Base-by-base conservation (phyloP, 495 filamentous ascomycete species). In the Filosporella fistucella region DNA sequence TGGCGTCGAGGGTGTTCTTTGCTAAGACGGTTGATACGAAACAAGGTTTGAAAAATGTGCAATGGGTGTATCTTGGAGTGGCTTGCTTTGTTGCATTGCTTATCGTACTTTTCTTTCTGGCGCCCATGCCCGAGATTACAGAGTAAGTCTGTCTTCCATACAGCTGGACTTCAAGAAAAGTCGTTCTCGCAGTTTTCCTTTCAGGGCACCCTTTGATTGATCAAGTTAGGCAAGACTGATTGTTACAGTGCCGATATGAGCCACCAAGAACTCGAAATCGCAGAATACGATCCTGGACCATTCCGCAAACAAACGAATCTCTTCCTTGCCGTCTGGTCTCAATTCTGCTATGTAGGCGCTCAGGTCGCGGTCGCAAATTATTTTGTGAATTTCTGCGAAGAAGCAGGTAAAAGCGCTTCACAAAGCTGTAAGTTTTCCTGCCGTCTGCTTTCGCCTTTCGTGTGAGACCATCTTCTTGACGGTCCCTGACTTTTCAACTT, bases 21-120 rank as follows among this genome's bases (percentile, higher is more conserved):
- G 69, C 66, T 24, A 38, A 46, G 7, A 65, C 72, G 32, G 70
- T 72, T 8, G 72, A 72, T 29, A 69, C 75, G 47, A 59, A 66
- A 21, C 30, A 54, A 16, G 72, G 70, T 0, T 63, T 88, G 17
- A 52, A 63, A 23, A 80, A 77, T 52, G 85, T 88, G 9, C 84
- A 88, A 57, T 88, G 82, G 81, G 79, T 81, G 7, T 88, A 89
- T 61, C 71, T 87, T 4, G 84, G 78, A 32, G 81, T 88, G 42
- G 85, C 81, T n/a, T 65, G 66, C 63, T 88, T 88, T 57, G 84
- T 86, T 42, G 75, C 71, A 55, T 23, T 77, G 17, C 71, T 89
- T 3, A 77, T 79, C n/a, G 56, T 76, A 34, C 66, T 84, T 37
- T 88, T 88, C 68, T 83, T 71, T 61, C 57, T 88, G 25, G 70